These are phyloP conservation scores for Neofusicoccum kwambonambiense DNA, from an alignment of 2,329 filamentous ascomycete species.

Conservation along the genomic window DNA sequence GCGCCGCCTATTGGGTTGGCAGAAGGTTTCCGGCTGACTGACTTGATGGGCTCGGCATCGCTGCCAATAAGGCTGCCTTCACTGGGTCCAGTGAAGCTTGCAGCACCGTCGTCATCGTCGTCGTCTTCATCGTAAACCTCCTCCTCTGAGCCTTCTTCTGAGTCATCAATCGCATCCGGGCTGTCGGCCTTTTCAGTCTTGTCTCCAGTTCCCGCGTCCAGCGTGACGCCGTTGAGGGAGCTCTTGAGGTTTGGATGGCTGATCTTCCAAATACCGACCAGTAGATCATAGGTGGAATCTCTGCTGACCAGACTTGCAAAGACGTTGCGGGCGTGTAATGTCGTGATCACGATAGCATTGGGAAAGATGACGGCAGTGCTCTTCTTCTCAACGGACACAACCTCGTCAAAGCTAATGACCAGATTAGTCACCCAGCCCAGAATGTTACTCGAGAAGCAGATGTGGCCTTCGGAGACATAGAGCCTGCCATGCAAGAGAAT, in stretches of 20 bases:
- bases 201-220: constrained; percentile 78
- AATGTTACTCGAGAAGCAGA: constrained; percentile 99
- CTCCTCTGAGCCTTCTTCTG: constrained; percentile 67
- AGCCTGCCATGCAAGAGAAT: constrained; percentile 91
- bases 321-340: constrained; percentile 88
- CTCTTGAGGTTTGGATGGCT: constrained; percentile 90
- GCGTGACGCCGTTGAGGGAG: constrained; percentile 80
- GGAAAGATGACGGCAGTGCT: constrained; percentile 94
- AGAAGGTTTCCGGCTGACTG: constrained; percentile 70
- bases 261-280: constrained; percentile 98
- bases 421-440: constrained; percentile 96
- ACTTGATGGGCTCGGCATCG: constrained; percentile 52
- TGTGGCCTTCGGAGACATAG: constrained; percentile 94
- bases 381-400: constrained; percentile 94
- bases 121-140: constrained; percentile 80
- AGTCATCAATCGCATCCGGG: constrained; percentile 38
- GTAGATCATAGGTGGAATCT: constrained; percentile 94
- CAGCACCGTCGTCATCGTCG: constrained; percentile 68
- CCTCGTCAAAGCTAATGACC: constrained; percentile 97
- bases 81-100: constrained; percentile 59
- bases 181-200: constrained; percentile 80
- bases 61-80: constrained; percentile 56
- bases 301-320: constrained; percentile 94
- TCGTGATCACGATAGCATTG: constrained; percentile 95
- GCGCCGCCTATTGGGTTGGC: constrained; percentile 44